Conservation (phyloP, 2,329 filamentous ascomycete genomes). For the Fusarium pseudonygamai region DNA sequence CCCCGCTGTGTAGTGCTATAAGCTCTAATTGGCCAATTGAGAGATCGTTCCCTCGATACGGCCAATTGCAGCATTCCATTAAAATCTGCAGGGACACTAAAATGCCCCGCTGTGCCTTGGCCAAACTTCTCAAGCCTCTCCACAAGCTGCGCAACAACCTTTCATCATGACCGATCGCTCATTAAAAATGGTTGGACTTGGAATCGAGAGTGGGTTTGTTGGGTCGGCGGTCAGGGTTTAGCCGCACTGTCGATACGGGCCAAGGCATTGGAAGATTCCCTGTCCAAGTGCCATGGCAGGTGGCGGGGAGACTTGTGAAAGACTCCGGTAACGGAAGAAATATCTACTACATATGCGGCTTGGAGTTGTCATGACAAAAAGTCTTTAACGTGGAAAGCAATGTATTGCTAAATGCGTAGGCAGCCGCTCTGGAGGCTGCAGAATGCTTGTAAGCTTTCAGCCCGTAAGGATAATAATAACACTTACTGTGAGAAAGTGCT, state of each 20-base stretch:
- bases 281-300: not conserved
- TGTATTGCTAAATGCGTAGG: not conserved
- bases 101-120: slow-evolving; percentile 39
- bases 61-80: slow-evolving; percentile 34
- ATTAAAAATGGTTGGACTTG: slow-evolving; percentile 29
- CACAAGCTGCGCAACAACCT: slow-evolving; percentile 35
- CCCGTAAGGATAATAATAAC: not conserved
- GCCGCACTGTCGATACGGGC: slow-evolving; percentile 10
- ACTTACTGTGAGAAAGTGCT: not conserved
- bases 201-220: slow-evolving; percentile 32
- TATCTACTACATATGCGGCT: not conserved
- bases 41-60: slow-evolving; percentile 2
- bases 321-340: slow-evolving; percentile 9
- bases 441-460: not conserved
- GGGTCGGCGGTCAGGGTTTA: slow-evolving; percentile 42
- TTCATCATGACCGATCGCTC: slow-evolving; percentile 36
- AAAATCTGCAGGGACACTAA: slow-evolving; percentile 41
- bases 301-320: slow-evolving; percentile 12
- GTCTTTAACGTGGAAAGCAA: not conserved
- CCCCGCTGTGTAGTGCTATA: slow-evolving; percentile 26
- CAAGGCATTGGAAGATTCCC: slow-evolving; percentile 1
- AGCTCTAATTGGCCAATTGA: slow-evolving; percentile 41
- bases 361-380: slow-evolving; percentile 33
- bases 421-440: slow-evolving; percentile 17
- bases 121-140: slow-evolving; percentile 41